Base-by-base conservation (phyloP, 768 basidiomycete genomes). In the Udeniomyces megalosporus region DNA sequence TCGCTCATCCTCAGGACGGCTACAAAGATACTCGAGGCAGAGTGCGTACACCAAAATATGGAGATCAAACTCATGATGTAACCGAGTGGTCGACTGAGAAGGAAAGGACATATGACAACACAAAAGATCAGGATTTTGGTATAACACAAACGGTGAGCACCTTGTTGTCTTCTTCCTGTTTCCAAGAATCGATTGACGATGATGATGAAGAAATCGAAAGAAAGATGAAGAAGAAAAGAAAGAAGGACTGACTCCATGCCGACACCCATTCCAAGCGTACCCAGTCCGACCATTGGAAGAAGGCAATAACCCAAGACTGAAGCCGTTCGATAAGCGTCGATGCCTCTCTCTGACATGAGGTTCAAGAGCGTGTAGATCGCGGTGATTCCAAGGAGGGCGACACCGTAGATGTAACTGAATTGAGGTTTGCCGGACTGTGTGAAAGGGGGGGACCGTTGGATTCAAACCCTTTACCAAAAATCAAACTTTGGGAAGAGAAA, bases 341-440 rank as follows among this genome's bases (percentile, higher is more conserved):
- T 97, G 48, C 85, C 88, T 58, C 83, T 81, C 74, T 88, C 86
- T 29, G 89, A 89, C 95, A 99, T 97, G 67, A 96, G 79, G 73
- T 99, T 97, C 66, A 99, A 81, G 63, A 99, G 84, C 57, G 84
- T 82, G 78, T 97, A 96, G 71, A 97, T 84, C 29, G 89, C 88
- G 14, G 81, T 80, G 7, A 86, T 89, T 58, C 95, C 95, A 68
- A 97, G 81, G n/a, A 96, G 80, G 58, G 86, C 93, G 66, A 99
- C 88, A 42, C 93, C 95, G 72, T 99, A 99, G 63, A 97, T 97
- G 74, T 96, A 97, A 53, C 88, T 90, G 74, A 99, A 99, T 72
- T 97, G 95, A 4, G 88, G 87, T 77, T 95, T 96, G 62, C 95
- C 95, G 6, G 93, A 95, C 95, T 99, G 68, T 31, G 0, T 29